Evolutionary conservation across 2,329 filamentous ascomycete genomes (phyloP).

Genomic region (Aspergillus tubingensis): DNA sequence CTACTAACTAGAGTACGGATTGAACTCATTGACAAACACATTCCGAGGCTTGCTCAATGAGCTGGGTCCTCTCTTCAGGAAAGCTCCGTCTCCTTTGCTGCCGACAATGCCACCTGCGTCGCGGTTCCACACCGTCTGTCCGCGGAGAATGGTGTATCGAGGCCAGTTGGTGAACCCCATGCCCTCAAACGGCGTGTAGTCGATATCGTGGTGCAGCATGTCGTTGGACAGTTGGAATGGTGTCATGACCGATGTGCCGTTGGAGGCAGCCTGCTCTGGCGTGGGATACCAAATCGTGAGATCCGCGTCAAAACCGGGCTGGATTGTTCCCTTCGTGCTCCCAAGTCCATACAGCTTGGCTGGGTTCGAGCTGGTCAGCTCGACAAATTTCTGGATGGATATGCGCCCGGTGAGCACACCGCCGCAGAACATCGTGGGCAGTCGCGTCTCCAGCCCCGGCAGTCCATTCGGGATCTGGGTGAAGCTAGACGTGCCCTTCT

Average conservation of each 20-base stretch:
- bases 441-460: constrained; percentile 46
- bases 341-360: constrained; percentile 49
- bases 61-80: constrained; percentile 40
- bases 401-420: constrained; percentile 25
- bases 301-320: constrained; percentile 48
- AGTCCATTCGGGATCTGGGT: constrained; percentile 48
- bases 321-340: constrained; percentile 43
- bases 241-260: constrained; percentile 11
- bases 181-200: constrained; percentile 42
- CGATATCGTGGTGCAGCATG: constrained; percentile 38
- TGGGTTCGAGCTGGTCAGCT: constrained; percentile 47
- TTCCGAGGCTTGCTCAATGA: constrained; percentile 19
- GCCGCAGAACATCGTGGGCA: constrained; percentile 42
- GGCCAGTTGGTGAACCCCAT: constrained; percentile 38
- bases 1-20: constrained; percentile 13
- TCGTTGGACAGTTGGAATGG: constrained; percentile 37
- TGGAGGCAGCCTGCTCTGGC: constrained; percentile 15
- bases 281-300: constrained; percentile 47
- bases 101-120: constrained; percentile 32
- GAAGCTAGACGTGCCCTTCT: constrained; percentile 40
- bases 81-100: constrained; percentile 34
- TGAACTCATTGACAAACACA: constrained; percentile 20
- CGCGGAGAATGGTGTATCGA: constrained; percentile 36
- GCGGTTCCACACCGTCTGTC: constrained; percentile 35
- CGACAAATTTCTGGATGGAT: constrained; percentile 46